These are phyloP conservation scores for Tagetes patula DNA, from an alignment of 129 eudicot genomes.

Conservation along the genomic window DNA sequence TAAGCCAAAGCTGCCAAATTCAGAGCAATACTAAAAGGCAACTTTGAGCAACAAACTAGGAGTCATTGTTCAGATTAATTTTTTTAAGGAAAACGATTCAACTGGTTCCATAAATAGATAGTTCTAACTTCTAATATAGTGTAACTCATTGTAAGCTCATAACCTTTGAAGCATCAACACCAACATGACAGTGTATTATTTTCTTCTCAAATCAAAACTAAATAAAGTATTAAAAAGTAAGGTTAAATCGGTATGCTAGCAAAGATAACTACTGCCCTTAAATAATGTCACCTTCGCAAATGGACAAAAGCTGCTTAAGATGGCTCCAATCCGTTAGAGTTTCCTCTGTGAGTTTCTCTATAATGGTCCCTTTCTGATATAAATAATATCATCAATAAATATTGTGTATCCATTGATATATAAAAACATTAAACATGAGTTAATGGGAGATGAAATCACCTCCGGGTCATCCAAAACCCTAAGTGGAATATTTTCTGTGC, in stretches of 20 bases:
- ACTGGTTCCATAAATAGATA: not conserved
- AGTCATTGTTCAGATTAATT: not conserved
- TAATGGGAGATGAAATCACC: conserved; percentile 42
- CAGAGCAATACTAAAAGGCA: not conserved
- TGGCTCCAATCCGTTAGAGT: conserved; percentile 83
- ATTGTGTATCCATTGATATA: conserved; percentile 10
- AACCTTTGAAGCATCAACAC: not conserved
- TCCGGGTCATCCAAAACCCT: conserved; percentile 94
- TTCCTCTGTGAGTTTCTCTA: conserved; percentile 95
- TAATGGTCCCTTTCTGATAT: conserved; percentile 80
- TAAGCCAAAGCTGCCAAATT: not conserved
- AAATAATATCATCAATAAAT: not conserved
- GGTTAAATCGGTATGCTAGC: not conserved
- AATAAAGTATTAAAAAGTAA: not conserved
- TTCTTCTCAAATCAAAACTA: not conserved
- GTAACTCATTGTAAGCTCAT: not conserved
- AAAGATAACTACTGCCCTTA: not conserved
- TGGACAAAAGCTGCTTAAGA: conserved; percentile 79
- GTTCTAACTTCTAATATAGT: not conserved
- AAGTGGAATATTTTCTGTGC: conserved; percentile 82
- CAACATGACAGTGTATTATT: not conserved
- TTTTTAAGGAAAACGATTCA: not conserved
- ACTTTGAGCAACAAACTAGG: not conserved
- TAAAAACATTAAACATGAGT: conserved; percentile 1
- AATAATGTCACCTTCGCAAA: conserved; percentile 70